These are phyloP conservation scores for Baeospora myosura DNA, from an alignment of 1,284 basidiomycete genomes.

Conservation along the genomic window DNA sequence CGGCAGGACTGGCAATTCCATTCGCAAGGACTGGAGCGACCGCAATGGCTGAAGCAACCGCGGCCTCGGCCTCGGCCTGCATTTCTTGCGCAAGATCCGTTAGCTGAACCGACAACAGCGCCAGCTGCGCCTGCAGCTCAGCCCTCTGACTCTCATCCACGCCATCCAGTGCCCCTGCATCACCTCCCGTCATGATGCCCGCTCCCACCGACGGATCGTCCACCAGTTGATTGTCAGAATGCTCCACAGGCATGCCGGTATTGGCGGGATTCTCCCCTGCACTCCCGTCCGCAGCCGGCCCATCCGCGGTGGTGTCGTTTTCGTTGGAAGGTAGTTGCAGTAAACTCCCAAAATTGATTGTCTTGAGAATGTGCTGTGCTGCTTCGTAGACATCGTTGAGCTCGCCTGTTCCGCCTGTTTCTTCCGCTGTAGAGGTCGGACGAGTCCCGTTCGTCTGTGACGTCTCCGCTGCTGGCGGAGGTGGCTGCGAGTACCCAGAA, in stretches of 20 bases:
- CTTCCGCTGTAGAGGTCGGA: constrained; percentile 20
- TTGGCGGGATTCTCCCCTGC: constrained; percentile 8
- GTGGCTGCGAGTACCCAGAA: not conserved
- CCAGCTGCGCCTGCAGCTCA: constrained; percentile 55
- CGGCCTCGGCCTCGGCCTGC: constrained; percentile 20
- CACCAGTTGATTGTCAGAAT: not conserved
- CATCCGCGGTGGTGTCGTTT: constrained; percentile 30
- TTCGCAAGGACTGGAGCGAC: too few relatives aligned
- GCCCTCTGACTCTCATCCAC: constrained; percentile 35
- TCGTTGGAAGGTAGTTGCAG: too few relatives aligned
- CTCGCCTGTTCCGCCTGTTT: constrained; percentile 25
- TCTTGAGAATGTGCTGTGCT: constrained; percentile 67
- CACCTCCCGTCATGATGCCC: too few relatives aligned
- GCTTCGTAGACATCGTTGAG: constrained; percentile 62
- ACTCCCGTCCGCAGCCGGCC: constrained; percentile 11
- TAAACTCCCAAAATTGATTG: constrained; percentile 61
- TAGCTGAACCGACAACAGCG: constrained; percentile 55
- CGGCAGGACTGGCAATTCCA: too few relatives aligned
- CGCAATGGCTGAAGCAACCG: too few relatives aligned
- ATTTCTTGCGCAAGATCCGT: constrained; percentile 45
- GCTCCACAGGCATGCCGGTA: not conserved
- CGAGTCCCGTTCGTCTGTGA: constrained; percentile 8
- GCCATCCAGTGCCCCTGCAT: too few relatives aligned
- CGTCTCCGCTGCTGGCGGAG: constrained; percentile 9
- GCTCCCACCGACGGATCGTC: constrained; percentile 5